phyloP scores from a whole-genome alignment of 345 rosid species.

The Citrus maxima region DNA sequence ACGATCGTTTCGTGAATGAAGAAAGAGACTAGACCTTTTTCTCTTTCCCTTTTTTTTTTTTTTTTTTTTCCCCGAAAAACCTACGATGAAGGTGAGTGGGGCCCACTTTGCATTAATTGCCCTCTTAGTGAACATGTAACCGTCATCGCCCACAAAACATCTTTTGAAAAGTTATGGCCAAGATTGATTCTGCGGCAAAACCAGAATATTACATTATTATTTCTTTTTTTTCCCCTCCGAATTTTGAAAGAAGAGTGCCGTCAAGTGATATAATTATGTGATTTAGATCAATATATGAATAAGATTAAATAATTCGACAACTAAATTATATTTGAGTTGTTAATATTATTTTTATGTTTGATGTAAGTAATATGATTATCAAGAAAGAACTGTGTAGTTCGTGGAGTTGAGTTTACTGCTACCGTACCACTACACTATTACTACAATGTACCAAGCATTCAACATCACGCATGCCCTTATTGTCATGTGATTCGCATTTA shows the following conservation, averaged over 20 bases:
- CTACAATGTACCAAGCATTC: neutral
- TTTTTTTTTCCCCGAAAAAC: neutral
- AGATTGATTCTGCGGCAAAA: slow-evolving; percentile 32
- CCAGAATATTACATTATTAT: neutral
- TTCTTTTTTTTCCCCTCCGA: neutral
- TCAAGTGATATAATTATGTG: no score
- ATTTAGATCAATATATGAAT: no score
- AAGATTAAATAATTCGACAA: no score
- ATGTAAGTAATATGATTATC: no score
- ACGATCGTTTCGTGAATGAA: neutral
- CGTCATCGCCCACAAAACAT: slow-evolving; percentile 12
- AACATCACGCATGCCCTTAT: neutral
- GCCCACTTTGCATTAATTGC: neutral
- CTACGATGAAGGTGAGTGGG: slow-evolving; percentile 18
- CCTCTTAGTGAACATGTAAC: neutral
- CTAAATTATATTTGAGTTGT: no score
- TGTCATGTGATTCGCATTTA: neutral
- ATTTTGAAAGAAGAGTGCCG: no score
- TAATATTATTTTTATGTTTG: no score
- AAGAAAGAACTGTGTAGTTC: no score
- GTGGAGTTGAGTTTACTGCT: neutral
- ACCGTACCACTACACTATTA: no score
- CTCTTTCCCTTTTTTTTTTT: neutral
- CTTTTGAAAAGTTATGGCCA: slow-evolving; percentile 27
- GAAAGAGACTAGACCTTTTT: neutral